Evolutionary conservation across 2,329 filamentous ascomycete species (phyloP), one percentile per base, ranked within the genome.

Genomic region (Fusarium redolens): DNA sequence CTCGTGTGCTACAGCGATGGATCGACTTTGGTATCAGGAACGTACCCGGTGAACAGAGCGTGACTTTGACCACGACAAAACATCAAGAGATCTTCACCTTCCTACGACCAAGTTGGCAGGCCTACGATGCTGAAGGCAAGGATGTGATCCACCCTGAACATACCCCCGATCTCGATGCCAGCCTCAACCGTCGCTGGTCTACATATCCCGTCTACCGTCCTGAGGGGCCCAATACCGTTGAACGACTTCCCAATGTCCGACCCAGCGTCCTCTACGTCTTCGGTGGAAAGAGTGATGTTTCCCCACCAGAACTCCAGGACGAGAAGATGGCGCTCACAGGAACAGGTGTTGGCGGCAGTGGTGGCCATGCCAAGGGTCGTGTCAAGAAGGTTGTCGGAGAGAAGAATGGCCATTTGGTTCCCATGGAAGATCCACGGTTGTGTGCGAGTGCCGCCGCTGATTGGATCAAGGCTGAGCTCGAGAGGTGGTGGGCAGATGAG

Each of bases 31-130:
- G 95, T 17, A 83, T 98, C n/a, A 88, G 93, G n/a, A 87, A 92
- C 20, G 85, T 91, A 4, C 75, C 85, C 3, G 78, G 78, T 28
- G 50, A 74, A 20, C 81, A 82, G 20, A 82, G 86, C 38, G 92
- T 95, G 2, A 96, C 94, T 0, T 86, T 96, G 5, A 89, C 89
- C 4, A 98, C 96, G 1, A 92, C 94, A 1, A 94, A 95, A 77
- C 93, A 97, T 80, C 94, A 97, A 43, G 82, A 83, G 84, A 92
- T 96, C 62, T 92, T 94, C 78, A 94, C 91, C 3, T 96, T 92
- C 79, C 82, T 93, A 71, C 88, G 92, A 0, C 89, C 91, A 0
- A 88, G 88, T 65, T 89, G 82, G 79, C 81, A 83, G 12, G 84
- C 84, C 69, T 80, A 83, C 54, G 81, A 83, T 68, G 58, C 77